These are phyloP conservation scores for Syncephalastrum sp. DNA, from an alignment of 371 early-diverging fungal genomes.

Conservation along the genomic window DNA sequence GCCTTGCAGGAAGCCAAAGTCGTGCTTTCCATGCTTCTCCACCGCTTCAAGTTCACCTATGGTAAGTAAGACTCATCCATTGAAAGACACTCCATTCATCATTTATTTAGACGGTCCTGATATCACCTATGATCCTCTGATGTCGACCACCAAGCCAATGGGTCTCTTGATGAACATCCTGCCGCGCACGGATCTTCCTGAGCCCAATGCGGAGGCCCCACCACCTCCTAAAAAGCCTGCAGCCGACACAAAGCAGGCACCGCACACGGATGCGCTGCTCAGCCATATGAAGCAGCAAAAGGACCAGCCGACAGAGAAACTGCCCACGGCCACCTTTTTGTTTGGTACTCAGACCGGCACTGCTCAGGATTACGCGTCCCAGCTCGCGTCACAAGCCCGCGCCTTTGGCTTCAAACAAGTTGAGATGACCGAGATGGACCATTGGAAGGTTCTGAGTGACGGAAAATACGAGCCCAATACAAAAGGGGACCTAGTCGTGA, in stretches of 20 bases:
- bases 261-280: too few species aligned
- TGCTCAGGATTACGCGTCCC: slow-evolving; percentile 52
- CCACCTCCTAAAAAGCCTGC: too few species aligned
- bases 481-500: slow-evolving; percentile 37
- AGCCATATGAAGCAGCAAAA: not conserved
- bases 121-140: slow-evolving; percentile 28
- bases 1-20: slow-evolving; percentile 63
- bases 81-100: not conserved
- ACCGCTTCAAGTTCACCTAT: slow-evolving; percentile 39
- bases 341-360: slow-evolving; percentile 60
- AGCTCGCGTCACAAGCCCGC: slow-evolving; percentile 39
- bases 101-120: slow-evolving; percentile 32
- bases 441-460: slow-evolving; percentile 55
- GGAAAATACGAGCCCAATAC: slow-evolving; percentile 27
- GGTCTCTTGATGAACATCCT: slow-evolving; percentile 34
- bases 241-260: too few species aligned
- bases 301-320: slow-evolving; percentile 44
- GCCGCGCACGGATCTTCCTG: slow-evolving; percentile 41
- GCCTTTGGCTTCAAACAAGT: slow-evolving; percentile 44
- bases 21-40: slow-evolving; percentile 48
- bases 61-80: slow-evolving; percentile 9
- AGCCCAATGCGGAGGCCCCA: slow-evolving; percentile 15
- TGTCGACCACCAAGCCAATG: slow-evolving; percentile 42
- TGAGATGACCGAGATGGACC: slow-evolving; percentile 37
- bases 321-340: slow-evolving; percentile 46